Conservation (phyloP, 495 filamentous ascomycete genomes). For the Penicillium psychrofluorescens region DNA sequence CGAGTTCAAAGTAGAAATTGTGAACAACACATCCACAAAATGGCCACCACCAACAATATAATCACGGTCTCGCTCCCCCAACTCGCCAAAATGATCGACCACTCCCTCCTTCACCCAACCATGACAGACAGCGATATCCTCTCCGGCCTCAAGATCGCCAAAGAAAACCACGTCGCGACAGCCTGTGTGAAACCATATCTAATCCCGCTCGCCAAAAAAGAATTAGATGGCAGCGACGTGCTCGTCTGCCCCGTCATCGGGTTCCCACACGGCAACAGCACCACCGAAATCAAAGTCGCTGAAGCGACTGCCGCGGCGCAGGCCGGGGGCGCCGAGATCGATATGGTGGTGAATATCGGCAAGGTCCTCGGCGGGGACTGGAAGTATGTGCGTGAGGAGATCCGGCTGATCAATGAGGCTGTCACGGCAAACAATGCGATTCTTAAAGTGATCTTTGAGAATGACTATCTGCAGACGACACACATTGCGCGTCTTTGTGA, state of each 20-base stretch:
- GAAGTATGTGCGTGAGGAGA: conserved; percentile 46
- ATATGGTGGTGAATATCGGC: conserved; percentile 53
- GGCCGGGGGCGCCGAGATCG: conserved; percentile 45
- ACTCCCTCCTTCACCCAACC: conserved; percentile 54
- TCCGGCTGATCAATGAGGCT: conserved; percentile 38
- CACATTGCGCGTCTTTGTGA: conserved; percentile 42
- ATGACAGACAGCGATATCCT: conserved; percentile 49
- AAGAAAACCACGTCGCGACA: conserved; percentile 42
- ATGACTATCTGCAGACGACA: conserved; percentile 39
- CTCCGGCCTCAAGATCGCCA: conserved; percentile 40
- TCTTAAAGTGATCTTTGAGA: conserved; percentile 56
- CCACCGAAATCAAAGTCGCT: conserved; percentile 42
- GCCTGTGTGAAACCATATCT: conserved; percentile 50
- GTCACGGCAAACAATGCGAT: conserved; percentile 32
- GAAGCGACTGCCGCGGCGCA: conserved; percentile 42
- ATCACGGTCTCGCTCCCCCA: conserved; percentile 44
- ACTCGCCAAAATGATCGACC: conserved; percentile 53
- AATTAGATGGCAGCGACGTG: conserved; percentile 41
- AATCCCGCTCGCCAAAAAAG: conserved; percentile 38
- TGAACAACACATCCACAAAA: neutral
- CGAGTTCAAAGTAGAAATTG: too few relatives aligned
- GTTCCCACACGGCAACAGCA: conserved; percentile 52
- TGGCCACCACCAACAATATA: conserved; percentile 10
- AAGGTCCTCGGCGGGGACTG: conserved; percentile 49
- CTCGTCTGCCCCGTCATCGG: conserved; percentile 49